Evolutionary conservation across 2,329 filamentous ascomycete genomes (phyloP).

Genomic region (Penicillium sclerotiorum): DNA sequence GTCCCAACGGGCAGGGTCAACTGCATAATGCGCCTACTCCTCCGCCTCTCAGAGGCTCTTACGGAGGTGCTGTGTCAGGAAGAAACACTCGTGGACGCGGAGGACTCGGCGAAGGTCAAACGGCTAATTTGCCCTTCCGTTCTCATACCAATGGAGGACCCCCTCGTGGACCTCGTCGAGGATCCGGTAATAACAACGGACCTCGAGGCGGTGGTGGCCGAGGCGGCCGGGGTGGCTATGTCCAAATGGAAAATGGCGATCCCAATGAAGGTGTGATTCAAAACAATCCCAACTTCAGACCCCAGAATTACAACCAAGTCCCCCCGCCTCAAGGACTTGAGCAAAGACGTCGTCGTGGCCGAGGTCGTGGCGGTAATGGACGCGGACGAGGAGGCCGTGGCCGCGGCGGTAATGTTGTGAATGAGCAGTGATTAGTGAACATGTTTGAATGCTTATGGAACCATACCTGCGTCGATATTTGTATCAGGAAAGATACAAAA

Average conservation of each 20-base stretch:
- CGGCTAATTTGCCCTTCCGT: slow-evolving; percentile 35
- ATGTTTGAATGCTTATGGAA: neutral
- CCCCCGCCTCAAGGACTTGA: slow-evolving; percentile 50
- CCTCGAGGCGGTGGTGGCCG: slow-evolving; percentile 42
- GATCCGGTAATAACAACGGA: slow-evolving; percentile 6
- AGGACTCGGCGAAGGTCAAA: slow-evolving; percentile 26
- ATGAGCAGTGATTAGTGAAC: slow-evolving; percentile 5
- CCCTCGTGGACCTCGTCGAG: slow-evolving; percentile 32
- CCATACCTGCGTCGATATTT: too few relatives aligned
- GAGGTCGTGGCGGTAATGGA: slow-evolving; percentile 39
- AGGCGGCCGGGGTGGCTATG: slow-evolving; percentile 42
- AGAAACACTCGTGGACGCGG: slow-evolving; percentile 41
- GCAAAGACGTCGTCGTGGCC: slow-evolving; percentile 39
- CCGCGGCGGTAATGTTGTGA: slow-evolving; percentile 26
- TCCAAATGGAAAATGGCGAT: slow-evolving; percentile 51
- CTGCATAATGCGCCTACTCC: slow-evolving; percentile 59
- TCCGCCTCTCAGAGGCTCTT: slow-evolving; percentile 61
- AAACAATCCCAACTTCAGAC: slow-evolving; percentile 60
- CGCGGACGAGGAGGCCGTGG: slow-evolving; percentile 36
- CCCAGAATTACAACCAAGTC: slow-evolving; percentile 56
- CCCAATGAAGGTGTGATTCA: slow-evolving; percentile 56
- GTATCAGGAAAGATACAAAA: too few relatives aligned
- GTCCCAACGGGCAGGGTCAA: slow-evolving; percentile 63
- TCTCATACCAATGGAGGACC: slow-evolving; percentile 31
- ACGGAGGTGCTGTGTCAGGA: slow-evolving; percentile 59